phyloP scores from a whole-genome alignment of 2,329 filamentous ascomycete species.

The Bipolaris oryzae region DNA sequence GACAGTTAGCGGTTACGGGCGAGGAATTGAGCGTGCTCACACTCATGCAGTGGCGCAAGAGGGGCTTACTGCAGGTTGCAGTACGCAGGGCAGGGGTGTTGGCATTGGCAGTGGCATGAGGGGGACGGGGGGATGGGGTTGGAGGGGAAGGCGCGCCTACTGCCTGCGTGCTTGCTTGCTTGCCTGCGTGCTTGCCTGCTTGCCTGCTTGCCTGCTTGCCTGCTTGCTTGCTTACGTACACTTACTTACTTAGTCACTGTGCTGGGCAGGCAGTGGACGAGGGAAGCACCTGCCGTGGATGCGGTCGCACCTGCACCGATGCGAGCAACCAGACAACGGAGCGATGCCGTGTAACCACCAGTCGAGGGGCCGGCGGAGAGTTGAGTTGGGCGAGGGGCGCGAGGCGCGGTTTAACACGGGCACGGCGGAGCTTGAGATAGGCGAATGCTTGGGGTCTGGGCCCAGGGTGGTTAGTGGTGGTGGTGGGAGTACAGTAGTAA shows the following conservation, averaged over 20 bases:
- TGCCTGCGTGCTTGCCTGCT: too few species aligned
- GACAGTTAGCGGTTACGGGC: conserved; percentile 34
- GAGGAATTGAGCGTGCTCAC: conserved; percentile 24
- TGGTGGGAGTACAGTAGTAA: neutral
- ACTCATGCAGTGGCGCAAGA: conserved; percentile 20
- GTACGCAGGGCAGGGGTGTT: conserved; percentile 21
- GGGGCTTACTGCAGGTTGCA: conserved; percentile 14
- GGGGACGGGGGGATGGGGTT: neutral
- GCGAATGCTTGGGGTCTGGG: conserved; percentile 3
- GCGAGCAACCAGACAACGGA: neutral
- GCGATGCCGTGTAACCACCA: neutral
- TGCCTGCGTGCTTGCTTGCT: too few species aligned
- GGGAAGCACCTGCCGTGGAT: conserved; percentile 8
- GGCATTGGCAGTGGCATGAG: conserved; percentile 9
- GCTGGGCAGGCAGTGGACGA: neutral
- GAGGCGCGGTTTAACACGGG: too few species aligned
- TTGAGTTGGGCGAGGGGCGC: too few species aligned
- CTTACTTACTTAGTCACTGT: too few species aligned
- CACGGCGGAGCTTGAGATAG: neutral
- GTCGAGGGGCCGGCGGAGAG: too few species aligned
- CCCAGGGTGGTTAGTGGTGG: neutral
- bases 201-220: too few species aligned
- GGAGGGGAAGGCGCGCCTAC: neutral
- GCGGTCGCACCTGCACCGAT: neutral
- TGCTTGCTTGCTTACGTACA: too few species aligned